A percentile compares a stretch with the other conserved stretches of the same genome.
Conservation (phyloP, 306 rosid species). For the Aeschynomene evenia region DNA sequence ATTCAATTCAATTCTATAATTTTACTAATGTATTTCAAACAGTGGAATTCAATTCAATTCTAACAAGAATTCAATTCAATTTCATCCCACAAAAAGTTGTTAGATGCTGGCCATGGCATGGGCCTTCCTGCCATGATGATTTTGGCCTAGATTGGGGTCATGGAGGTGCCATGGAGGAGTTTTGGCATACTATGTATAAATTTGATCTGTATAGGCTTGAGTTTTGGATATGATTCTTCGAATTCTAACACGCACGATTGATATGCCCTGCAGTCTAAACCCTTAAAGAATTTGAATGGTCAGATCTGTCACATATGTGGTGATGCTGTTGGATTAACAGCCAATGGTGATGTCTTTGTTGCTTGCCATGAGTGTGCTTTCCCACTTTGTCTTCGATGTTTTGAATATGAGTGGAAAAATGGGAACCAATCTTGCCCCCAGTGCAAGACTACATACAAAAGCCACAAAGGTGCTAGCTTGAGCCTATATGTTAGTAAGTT, state of each 20-base stretch:
- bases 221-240: constrained; percentile 2
- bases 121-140: no score
- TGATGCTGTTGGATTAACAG: constrained; percentile 77
- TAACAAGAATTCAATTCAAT: no score
- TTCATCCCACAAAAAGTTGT: no score
- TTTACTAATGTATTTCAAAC: no score
- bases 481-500: not conserved
- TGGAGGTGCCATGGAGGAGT: no score
- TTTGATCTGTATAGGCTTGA: not conserved
- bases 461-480: constrained; percentile 68
- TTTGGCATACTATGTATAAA: no score
- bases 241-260: constrained; percentile 20
- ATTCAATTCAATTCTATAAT: no score
- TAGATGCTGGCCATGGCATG: no score
- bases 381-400: constrained; percentile 87
- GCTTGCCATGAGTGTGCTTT: constrained; percentile 96
- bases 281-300: constrained; percentile 72
- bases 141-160: no score
- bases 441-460: constrained; percentile 87
- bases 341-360: constrained; percentile 72
- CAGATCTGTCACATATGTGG: constrained; percentile 90
- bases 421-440: constrained; percentile 85
- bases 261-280: constrained; percentile 62
- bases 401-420: constrained; percentile 78
- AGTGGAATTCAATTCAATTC: no score